Conservation (phyloP, 176 grass and related monocot genomes). For the Saccharum spontaneum region DNA sequence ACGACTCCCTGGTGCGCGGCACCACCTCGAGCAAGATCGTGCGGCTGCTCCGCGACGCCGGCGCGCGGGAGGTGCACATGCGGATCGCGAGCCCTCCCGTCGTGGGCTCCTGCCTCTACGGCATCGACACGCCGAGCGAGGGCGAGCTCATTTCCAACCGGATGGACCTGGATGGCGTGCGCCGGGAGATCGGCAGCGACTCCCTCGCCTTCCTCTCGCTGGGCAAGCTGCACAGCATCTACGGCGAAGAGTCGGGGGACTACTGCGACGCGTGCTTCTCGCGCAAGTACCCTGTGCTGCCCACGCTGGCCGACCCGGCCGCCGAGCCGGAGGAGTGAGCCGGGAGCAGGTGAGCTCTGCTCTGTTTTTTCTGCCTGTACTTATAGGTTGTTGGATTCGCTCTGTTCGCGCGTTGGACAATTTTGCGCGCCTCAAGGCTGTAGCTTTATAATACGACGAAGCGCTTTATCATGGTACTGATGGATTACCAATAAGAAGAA, state of each 20-base stretch:
- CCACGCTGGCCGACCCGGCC: conserved; percentile 33
- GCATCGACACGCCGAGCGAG: conserved; percentile 67
- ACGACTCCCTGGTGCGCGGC: conserved; percentile 80
- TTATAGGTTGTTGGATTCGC: conserved; percentile 21
- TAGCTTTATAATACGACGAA: background rate
- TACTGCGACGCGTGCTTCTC: conserved; percentile 81
- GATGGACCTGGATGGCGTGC: conserved; percentile 58
- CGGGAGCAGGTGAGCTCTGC: conserved; percentile 28
- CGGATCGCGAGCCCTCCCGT: conserved; percentile 74
- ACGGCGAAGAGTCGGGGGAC: conserved; percentile 38
- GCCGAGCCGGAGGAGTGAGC: conserved; percentile 39
- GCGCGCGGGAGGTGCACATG: conserved; percentile 79
- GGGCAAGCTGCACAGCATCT: conserved; percentile 44
- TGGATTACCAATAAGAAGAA: background rate
- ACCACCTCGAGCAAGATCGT: conserved; percentile 81
- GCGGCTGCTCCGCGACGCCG: conserved; percentile 53
- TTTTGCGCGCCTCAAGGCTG: background rate
- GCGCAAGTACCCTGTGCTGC: conserved; percentile 59
- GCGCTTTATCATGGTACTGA: background rate
- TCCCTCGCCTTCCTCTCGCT: conserved; percentile 68
- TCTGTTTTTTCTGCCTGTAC: conserved; percentile 3
- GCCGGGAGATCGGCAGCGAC: conserved; percentile 57
- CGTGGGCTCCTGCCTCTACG: conserved; percentile 67
- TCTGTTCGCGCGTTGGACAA: background rate
- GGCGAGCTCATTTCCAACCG: conserved; percentile 75